These are phyloP conservation scores for Xylariaceae sp. DNA, from an alignment of 2,329 filamentous ascomycete species.

Conservation along the genomic window DNA sequence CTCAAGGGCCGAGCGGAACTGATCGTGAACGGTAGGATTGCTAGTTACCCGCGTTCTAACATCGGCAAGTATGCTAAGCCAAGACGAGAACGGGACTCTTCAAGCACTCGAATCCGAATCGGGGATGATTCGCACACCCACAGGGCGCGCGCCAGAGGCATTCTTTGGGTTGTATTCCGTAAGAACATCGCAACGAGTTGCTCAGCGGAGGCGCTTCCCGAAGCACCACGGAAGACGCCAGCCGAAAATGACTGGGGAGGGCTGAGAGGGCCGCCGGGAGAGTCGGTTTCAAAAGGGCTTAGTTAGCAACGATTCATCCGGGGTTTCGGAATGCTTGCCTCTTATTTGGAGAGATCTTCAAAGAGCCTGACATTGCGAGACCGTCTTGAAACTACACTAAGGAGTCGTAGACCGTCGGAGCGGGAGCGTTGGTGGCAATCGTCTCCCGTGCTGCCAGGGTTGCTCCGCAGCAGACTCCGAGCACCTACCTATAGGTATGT, in stretches of 20 bases:
- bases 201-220: constrained; percentile 26
- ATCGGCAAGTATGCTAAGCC: constrained; percentile 8
- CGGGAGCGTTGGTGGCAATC: constrained; percentile 8
- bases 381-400: not conserved
- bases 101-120: not conserved
- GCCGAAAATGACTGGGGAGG: constrained; percentile 21
- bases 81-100: constrained; percentile 9
- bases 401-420: not conserved
- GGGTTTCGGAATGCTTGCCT: not conserved
- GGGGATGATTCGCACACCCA: not conserved
- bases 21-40: constrained; percentile 7
- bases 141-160: constrained; percentile 6
- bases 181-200: not conserved
- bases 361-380: not conserved
- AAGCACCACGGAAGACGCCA: constrained; percentile 23
- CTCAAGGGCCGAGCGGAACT: constrained; percentile 8
- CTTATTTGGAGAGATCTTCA: not conserved
- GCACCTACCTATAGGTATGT: too few species aligned
- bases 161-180: not conserved
- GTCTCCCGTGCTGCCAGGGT: constrained; percentile 21
- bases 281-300: constrained; percentile 3
- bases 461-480: constrained; percentile 19
- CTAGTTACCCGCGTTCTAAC: not conserved
- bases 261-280: constrained; percentile 2
- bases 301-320: not conserved